A percentile compares a stretch with the other conserved stretches of the same genome.
Conservation (phyloP, 2,329 filamentous ascomycete species). For the Diplodia sapinea region DNA sequence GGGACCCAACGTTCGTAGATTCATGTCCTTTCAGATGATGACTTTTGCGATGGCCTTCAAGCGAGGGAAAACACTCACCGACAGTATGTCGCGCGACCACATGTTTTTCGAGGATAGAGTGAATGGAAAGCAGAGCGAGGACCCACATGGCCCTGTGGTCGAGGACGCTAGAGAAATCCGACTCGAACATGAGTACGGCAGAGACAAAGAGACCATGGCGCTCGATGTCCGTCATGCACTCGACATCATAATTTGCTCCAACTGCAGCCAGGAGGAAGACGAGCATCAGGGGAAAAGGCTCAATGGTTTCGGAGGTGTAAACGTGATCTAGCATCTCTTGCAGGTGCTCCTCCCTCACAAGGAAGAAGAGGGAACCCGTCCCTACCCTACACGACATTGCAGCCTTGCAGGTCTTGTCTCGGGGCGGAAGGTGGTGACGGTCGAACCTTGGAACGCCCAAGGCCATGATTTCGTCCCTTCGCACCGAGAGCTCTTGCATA, state of each 20-base stretch:
- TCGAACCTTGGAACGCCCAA: slow-evolving; percentile 39
- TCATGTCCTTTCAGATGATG: no score
- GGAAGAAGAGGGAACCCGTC: slow-evolving; percentile 46
- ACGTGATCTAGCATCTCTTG: slow-evolving; percentile 45
- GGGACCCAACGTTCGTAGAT: not conserved
- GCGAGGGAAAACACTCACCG: slow-evolving; percentile 37
- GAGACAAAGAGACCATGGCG: slow-evolving; percentile 44
- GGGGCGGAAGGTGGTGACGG: slow-evolving; percentile 39
- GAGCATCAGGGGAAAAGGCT: slow-evolving; percentile 45
- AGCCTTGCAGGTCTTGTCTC: slow-evolving; percentile 40
- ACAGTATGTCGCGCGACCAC: slow-evolving; percentile 47
- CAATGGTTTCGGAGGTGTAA: slow-evolving; percentile 40
- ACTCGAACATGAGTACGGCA: slow-evolving; percentile 43
- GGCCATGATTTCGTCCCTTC: slow-evolving; percentile 42
- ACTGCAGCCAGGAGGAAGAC: slow-evolving; percentile 47
- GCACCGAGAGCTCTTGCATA: slow-evolving; percentile 43
- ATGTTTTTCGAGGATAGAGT: slow-evolving; percentile 47
- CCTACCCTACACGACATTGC: slow-evolving; percentile 46
- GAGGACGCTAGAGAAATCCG: slow-evolving; percentile 40
- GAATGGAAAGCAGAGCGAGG: slow-evolving; percentile 45
- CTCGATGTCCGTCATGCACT: slow-evolving; percentile 43
- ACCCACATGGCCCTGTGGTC: slow-evolving; percentile 46
- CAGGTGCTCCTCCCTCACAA: slow-evolving; percentile 43
- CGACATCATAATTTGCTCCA: slow-evolving; percentile 47
- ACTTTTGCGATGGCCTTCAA: not conserved